A percentile compares a stretch with the other conserved stretches of the same genome.
Conservation (phyloP, 2,329 filamentous ascomycete genomes). For the Tricladium varicosporioides region DNA sequence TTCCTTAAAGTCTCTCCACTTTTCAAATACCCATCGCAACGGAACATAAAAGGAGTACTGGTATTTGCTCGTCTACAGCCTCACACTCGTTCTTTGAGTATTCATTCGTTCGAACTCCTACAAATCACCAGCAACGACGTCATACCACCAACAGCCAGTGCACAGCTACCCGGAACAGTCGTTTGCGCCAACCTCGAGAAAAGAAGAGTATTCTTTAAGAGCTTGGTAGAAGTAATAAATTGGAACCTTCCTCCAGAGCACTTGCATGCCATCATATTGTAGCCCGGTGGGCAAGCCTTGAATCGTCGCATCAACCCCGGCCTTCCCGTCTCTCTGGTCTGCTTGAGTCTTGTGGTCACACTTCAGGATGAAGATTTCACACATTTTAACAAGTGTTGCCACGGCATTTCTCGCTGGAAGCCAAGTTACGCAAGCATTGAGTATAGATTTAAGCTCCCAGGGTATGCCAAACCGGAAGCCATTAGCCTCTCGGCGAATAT, state of each 20-base stretch:
- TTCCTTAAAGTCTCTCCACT: neutral
- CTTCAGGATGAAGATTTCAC: slow-evolving; percentile 16
- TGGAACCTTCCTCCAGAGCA: neutral
- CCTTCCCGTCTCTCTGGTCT: neutral
- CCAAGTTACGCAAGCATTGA: slow-evolving; percentile 20
- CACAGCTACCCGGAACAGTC: neutral
- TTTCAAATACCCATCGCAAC: neutral
- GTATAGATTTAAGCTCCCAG: slow-evolving; percentile 26
- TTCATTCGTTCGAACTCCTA: neutral
- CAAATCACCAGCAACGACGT: neutral
- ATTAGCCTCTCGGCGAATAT: neutral
- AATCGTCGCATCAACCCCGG: too few species aligned
- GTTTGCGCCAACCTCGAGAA: neutral
- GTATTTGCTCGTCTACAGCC: neutral
- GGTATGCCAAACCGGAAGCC: slow-evolving; percentile 17
- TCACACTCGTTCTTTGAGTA: neutral
- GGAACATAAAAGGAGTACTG: neutral
- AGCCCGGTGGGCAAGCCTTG: too few species aligned
- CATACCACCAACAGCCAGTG: neutral
- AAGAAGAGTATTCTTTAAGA: neutral
- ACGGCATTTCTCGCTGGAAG: slow-evolving; percentile 11
- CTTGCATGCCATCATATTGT: neutral
- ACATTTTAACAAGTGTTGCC: slow-evolving; percentile 5
- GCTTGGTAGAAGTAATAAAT: neutral
- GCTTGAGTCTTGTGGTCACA: neutral